A percentile compares a stretch with the other conserved stretches of the same genome.
These are phyloP conservation scores for Alternaria solani DNA, from an alignment of 2,329 filamentous ascomycete genomes.

Conservation along the genomic window DNA sequence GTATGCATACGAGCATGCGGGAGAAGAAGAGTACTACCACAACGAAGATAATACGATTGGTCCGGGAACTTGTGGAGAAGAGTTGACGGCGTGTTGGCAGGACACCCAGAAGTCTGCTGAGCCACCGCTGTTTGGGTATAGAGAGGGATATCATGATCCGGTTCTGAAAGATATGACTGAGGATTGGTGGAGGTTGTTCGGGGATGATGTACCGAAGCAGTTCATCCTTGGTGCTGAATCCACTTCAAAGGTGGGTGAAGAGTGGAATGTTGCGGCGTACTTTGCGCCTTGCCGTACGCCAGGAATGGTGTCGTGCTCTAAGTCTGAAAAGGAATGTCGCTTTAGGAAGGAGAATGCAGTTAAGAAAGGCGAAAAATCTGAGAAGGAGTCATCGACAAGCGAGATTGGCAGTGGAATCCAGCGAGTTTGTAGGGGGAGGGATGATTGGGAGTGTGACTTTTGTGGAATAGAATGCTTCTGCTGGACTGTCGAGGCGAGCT, in stretches of 20 bases:
- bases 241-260: not conserved
- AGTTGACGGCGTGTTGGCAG: fast-evolving
- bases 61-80: not conserved
- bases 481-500: not conserved
- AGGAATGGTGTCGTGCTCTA: not conserved
- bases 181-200: not conserved
- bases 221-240: not conserved
- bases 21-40: not conserved
- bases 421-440: slow-evolving; percentile 6
- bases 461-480: slow-evolving; percentile 32
- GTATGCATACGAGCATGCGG: not conserved
- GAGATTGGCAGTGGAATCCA: fast-evolving
- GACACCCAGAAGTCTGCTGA: not conserved
- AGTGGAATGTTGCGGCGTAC: slow-evolving; percentile 1
- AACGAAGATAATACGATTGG: not conserved
- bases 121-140: not conserved
- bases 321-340: no score
- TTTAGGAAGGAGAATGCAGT: not conserved
- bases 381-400: fast-evolving
- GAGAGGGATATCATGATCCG: not conserved
- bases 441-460: slow-evolving; percentile 28
- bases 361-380: fast-evolving
- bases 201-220: not conserved
- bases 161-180: not conserved
- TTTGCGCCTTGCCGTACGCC: not conserved